Conservation (phyloP, 306 rosid genomes). For the Crataegus laevigata region DNA sequence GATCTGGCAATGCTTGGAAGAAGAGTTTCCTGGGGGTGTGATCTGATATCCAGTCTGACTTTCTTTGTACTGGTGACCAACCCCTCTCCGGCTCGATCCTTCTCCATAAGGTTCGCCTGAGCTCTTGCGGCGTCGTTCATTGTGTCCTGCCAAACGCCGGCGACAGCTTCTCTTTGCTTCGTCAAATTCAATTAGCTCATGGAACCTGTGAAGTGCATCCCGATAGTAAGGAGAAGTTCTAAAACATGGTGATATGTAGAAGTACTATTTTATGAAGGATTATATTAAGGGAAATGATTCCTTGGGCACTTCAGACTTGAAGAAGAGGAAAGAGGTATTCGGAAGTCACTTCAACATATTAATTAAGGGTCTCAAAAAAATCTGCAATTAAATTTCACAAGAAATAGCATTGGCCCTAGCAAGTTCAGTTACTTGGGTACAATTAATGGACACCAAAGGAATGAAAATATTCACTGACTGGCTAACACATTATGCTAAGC, state of each 20-base stretch:
- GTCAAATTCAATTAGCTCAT: conserved; percentile 72
- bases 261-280: not conserved
- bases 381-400: not conserved
- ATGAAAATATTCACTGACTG: not conserved
- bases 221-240: not conserved
- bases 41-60: conserved; percentile 13
- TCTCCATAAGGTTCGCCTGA: conserved; percentile 40
- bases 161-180: conserved; percentile 93
- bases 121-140: conserved; percentile 72
- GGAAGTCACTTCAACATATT: not conserved
- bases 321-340: not conserved
- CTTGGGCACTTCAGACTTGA: not conserved
- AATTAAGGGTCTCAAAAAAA: not conserved
- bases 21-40: conserved; percentile 34
- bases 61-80: conserved; percentile 1
- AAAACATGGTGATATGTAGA: not conserved
- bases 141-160: conserved; percentile 73
- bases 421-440: not conserved
- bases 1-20: conserved; percentile 49
- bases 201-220: conserved; percentile 47
- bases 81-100: conserved; percentile 29
- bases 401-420: not conserved
- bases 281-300: not conserved
- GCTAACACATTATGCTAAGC: not conserved
- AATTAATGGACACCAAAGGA: not conserved